These are phyloP conservation scores for Monascus purpureus DNA, from an alignment of 495 filamentous ascomycete genomes.

Conservation along the genomic window DNA sequence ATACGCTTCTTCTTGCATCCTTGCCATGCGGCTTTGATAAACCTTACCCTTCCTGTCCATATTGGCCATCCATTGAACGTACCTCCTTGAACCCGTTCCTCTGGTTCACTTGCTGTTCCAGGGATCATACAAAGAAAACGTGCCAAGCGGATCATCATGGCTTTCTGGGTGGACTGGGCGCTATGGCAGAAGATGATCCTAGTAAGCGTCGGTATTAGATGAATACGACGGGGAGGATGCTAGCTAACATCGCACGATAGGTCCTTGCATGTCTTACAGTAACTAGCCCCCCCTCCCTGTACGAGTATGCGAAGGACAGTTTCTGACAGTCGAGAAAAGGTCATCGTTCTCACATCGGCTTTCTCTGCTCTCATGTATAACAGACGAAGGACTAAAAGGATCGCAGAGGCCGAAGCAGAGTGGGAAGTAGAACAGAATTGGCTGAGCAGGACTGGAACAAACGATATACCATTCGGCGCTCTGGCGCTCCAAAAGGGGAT, in stretches of 20 bases:
- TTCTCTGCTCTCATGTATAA: slow-evolving; percentile 38
- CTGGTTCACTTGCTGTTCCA: too few relatives aligned
- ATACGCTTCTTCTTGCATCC: too few relatives aligned
- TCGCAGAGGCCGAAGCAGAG: slow-evolving; percentile 49
- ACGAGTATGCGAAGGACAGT: not conserved
- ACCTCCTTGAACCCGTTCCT: too few relatives aligned
- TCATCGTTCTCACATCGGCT: slow-evolving; percentile 31
- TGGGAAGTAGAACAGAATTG: slow-evolving; percentile 36
- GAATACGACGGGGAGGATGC: slow-evolving; percentile 1
- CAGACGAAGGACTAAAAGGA: slow-evolving; percentile 48
- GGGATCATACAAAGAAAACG: too few relatives aligned
- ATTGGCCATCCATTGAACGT: too few relatives aligned
- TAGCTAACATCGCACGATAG: slow-evolving; percentile 13
- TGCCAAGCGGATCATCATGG: too few relatives aligned
- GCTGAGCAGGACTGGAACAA: slow-evolving; percentile 23
- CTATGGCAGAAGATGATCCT: slow-evolving; percentile 88
- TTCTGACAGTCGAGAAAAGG: slow-evolving; percentile 28
- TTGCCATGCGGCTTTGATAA: too few relatives aligned
- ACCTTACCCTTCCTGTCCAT: too few relatives aligned
- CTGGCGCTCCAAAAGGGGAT: slow-evolving; percentile 78
- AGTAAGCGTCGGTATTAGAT: slow-evolving; percentile 39
- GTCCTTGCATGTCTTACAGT: slow-evolving; percentile 34
- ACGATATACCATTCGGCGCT: slow-evolving; percentile 77
- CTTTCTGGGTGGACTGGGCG: slow-evolving; percentile 71
- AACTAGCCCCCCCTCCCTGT: slow-evolving; percentile 4